These are phyloP conservation scores for Adansonia digitata DNA, from an alignment of 345 rosid genomes.

Conservation along the genomic window DNA sequence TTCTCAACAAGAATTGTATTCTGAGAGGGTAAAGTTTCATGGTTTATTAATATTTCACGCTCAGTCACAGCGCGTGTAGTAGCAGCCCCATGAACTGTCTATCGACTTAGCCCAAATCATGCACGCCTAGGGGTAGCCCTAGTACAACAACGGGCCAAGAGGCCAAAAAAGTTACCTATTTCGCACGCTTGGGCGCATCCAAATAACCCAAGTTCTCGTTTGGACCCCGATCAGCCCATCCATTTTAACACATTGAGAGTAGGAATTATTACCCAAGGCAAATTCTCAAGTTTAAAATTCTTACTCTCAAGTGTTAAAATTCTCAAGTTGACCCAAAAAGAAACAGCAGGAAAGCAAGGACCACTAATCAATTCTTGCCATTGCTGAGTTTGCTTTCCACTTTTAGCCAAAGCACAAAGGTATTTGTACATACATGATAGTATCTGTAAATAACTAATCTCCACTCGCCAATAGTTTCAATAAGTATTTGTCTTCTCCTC, in stretches of 20 bases:
- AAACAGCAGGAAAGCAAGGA: neutral
- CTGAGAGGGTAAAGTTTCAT: neutral
- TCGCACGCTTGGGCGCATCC: neutral
- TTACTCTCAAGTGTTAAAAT: too few species aligned
- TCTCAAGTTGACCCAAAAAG: neutral
- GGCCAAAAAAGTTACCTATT: neutral
- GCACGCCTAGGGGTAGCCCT: neutral
- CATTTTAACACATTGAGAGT: too few species aligned
- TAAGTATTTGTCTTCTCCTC: neutral
- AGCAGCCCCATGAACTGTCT: neutral
- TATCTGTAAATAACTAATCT: neutral
- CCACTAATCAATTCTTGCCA: neutral
- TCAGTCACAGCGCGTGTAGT: conserved; percentile 2
- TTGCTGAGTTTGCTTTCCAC: neutral
- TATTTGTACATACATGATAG: neutral
- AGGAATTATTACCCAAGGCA: too few species aligned
- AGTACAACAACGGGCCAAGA: neutral
- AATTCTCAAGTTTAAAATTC: too few species aligned
- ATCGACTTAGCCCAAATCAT: neutral
- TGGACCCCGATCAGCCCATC: neutral
- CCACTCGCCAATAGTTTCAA: neutral
- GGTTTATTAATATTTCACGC: neutral
- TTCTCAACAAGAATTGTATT: neutral
- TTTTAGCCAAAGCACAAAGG: neutral
- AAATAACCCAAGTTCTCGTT: neutral